Base-by-base conservation (phyloP, 1,284 basidiomycete genomes). In the Cutaneotrichosporon mucoides region DNA sequence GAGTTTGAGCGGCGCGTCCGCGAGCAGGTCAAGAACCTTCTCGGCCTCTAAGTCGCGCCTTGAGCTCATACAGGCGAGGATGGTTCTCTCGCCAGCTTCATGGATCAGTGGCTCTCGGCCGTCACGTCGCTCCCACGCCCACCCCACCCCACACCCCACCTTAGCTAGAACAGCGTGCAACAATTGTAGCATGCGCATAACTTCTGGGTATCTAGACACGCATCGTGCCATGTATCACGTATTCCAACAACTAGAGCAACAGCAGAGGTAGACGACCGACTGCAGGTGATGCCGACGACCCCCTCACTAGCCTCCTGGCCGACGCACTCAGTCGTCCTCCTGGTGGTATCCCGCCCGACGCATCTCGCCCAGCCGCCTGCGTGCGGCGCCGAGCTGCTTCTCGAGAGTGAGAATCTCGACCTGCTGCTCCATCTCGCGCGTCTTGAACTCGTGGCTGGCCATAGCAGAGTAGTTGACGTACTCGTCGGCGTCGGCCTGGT, bases 381-480 rank as follows among this genome's bases (percentile, higher is more conserved):
- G 83, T 33, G 92, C 90, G 41, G 88, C 91, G 51, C 88, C 90
- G 40, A 99, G 82, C 10, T 97, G 92, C 82, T 97, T 97, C 83
- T 98, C 95, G 69, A 98, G 80, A 74, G 89, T 94, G 67, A 99
- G 82, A 66, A 99, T 97, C 77, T 96, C 91, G 48, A 99, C 96
- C 80, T 98, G 95, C 76, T 96, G 92, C 80, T 99, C 95, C 93
- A 99, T 98, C 83, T 97, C 93, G 53, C 86, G 83, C 70, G 86
- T 89, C 84, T 99, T 99, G 86, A 97, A 98, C 79, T 99, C 95
- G 75, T 98, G 84, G 49, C 83, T 85, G 4, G 92, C 89, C 92
- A 98, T 93, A 62, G 86, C 86, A 77, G 89, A 88, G 80, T 93
- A 98, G 79, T 98, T 92, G 16, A 89, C 83, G 13, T 86, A 84